Evolutionary conservation across 495 filamentous ascomycete genomes (phyloP).

Genomic region (Baudoinia panamericana): DNA sequence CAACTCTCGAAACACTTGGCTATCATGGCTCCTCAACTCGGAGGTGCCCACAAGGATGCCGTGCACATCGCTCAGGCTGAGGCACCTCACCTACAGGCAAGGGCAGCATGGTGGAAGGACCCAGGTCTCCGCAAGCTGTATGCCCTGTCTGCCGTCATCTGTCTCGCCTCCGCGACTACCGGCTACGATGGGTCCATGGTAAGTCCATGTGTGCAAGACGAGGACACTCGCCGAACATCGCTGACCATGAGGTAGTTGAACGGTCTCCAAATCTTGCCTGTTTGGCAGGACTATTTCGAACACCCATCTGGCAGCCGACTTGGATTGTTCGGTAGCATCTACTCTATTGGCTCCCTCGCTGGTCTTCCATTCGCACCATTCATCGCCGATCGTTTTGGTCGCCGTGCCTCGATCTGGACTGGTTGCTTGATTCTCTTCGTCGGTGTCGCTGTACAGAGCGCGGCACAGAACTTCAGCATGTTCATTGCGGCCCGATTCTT

Average conservation of each 20-base stretch:
- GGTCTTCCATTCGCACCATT: constrained; percentile 28
- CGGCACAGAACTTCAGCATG: constrained; percentile 23
- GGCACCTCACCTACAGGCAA: constrained; percentile 2
- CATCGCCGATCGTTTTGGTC: constrained; percentile 12
- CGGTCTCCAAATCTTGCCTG: constrained; percentile 19
- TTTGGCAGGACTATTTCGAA: constrained; percentile 20
- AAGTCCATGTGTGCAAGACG: background rate
- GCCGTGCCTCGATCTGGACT: constrained; percentile 3
- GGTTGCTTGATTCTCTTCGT: constrained; percentile 14
- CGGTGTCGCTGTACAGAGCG: constrained; percentile 21
- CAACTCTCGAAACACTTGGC: too few species aligned
- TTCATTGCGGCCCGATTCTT: constrained; percentile 49
- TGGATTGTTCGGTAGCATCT: constrained; percentile 22
- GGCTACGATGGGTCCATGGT: constrained; percentile 45
- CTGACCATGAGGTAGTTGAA: constrained; percentile 21
- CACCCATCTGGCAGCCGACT: constrained; percentile 20
- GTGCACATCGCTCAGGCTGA: constrained; percentile 6
- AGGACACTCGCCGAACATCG: constrained; percentile 18
- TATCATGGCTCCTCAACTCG: background rate
- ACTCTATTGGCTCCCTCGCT: constrained; percentile 33
- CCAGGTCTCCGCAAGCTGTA: constrained; percentile 49
- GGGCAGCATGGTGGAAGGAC: constrained; percentile 45
- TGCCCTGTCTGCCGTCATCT: constrained; percentile 40
- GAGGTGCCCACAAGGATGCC: background rate
- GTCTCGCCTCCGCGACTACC: constrained; percentile 49